These are phyloP conservation scores for Phoma sp. DNA, from an alignment of 2,329 filamentous ascomycete species.

Conservation along the genomic window DNA sequence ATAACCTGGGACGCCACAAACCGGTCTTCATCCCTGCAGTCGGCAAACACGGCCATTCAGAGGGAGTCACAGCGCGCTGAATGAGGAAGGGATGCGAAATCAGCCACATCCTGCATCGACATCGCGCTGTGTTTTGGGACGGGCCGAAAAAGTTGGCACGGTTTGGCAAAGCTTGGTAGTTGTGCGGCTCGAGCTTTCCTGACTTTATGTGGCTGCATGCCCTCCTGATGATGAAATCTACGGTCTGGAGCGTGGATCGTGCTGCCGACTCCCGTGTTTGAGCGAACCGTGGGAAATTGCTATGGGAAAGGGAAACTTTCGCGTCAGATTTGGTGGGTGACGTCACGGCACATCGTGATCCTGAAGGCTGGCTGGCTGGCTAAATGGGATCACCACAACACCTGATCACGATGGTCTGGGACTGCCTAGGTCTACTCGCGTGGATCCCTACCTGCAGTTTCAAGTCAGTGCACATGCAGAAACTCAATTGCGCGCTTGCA, in stretches of 20 bases:
- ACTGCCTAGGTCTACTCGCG: too few species aligned
- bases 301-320: too few species aligned
- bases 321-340: background rate
- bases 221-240: slow-evolving; percentile 15
- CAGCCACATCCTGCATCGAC: slow-evolving; percentile 11
- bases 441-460: too few species aligned
- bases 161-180: slow-evolving; percentile 30
- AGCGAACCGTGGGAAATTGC: background rate
- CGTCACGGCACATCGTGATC: background rate
- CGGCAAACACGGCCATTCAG: slow-evolving; percentile 15
- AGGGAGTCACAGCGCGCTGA: slow-evolving; percentile 3
- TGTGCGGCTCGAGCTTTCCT: slow-evolving; percentile 24
- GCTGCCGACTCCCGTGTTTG: slow-evolving; percentile 11
- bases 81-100: slow-evolving; percentile 11
- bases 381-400: background rate
- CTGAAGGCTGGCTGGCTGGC: background rate
- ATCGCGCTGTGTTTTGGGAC: slow-evolving; percentile 6
- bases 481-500: too few species aligned
- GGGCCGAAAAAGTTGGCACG: slow-evolving; percentile 14
- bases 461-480: too few species aligned
- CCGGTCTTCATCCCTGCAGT: slow-evolving; percentile 31
- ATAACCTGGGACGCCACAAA: slow-evolving; percentile 34
- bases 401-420: background rate
- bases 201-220: slow-evolving; percentile 27
- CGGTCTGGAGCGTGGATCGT: slow-evolving; percentile 9